phyloP scores from a whole-genome alignment of 805 yeast genomes.

The Candida nanaspora region DNA sequence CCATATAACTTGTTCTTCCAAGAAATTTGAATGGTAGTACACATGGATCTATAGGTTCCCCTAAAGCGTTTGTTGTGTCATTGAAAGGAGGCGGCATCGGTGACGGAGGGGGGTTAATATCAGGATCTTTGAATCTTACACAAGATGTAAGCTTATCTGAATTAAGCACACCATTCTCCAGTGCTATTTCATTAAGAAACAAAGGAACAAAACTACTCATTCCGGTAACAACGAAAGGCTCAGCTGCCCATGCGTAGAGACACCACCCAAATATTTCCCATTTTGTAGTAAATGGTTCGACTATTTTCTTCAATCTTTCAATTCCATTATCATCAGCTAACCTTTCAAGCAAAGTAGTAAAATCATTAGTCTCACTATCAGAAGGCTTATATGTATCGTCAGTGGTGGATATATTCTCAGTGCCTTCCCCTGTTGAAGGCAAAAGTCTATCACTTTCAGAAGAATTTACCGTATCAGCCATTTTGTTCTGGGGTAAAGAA shows the following conservation, averaged over 20 bases:
- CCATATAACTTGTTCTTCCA: constrained; percentile 37
- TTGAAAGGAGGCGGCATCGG: constrained; percentile 19
- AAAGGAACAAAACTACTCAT: constrained; percentile 75
- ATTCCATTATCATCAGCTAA: not conserved
- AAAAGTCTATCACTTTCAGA: not conserved
- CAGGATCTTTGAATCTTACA: constrained; percentile 5
- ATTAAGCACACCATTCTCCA: constrained; percentile 60
- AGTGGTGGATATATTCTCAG: too few relatives aligned
- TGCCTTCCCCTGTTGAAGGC: not conserved
- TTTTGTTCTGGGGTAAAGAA: not conserved
- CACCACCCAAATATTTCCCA: constrained; percentile 60
- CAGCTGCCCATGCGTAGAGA: constrained; percentile 66
- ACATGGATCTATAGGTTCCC: constrained; percentile 12
- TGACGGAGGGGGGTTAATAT: constrained; percentile 16
- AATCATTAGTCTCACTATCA: not conserved
- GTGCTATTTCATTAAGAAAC: constrained; percentile 62
- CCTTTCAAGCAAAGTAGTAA: not conserved
- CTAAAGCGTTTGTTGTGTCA: not conserved
- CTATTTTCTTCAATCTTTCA: not conserved
- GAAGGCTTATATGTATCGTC: not conserved
- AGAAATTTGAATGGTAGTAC: constrained; percentile 23
- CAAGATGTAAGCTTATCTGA: constrained; percentile 57
- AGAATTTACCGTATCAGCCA: too few relatives aligned
- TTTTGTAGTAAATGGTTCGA: constrained; percentile 24
- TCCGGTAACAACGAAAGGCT: constrained; percentile 74